These are phyloP conservation scores for Quambalaria eucalypti DNA, from an alignment of 1,284 basidiomycete genomes.

Conservation along the genomic window DNA sequence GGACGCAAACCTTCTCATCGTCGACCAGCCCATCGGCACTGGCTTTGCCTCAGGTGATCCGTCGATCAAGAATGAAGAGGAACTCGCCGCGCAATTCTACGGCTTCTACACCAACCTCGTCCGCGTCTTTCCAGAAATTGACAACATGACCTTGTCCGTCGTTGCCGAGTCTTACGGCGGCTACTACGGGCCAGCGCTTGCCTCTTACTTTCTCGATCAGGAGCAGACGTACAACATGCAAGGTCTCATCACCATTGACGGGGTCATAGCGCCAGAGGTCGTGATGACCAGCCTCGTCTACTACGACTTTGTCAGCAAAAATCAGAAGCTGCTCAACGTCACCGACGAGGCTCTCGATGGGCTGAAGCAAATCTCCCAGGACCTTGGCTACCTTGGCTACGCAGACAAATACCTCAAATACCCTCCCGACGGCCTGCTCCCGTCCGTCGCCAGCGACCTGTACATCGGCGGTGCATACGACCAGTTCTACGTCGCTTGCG, in stretches of 20 bases:
- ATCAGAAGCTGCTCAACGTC: background rate
- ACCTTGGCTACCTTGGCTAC: background rate
- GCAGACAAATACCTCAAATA: conserved; percentile 2
- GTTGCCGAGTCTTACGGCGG: conserved; percentile 4
- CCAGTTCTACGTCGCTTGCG: background rate
- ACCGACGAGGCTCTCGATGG: background rate
- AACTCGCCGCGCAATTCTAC: background rate
- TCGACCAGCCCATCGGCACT: conserved; percentile 6
- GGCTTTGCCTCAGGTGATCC: conserved; percentile 1
- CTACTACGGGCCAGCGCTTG: conserved; percentile 2
- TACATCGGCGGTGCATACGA: too few species aligned
- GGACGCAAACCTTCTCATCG: conserved; percentile 1
- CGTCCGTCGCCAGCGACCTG: too few species aligned
- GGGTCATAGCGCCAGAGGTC: background rate
- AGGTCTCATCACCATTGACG: conserved; percentile 2
- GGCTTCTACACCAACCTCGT: conserved; percentile 27
- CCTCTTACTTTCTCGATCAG: conserved; percentile 8
- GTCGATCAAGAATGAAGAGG: background rate
- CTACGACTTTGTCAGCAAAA: background rate
- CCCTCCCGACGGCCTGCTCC: conserved; percentile 5
- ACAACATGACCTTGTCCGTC: conserved; percentile 1
- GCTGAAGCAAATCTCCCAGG: background rate
- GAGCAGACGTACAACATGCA: conserved; percentile 3
- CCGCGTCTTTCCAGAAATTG: conserved; percentile 3
- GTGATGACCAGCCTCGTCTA: conserved; percentile 3